These are phyloP conservation scores for Malus hybrid DNA, from an alignment of 331 rosid species.

Conservation along the genomic window DNA sequence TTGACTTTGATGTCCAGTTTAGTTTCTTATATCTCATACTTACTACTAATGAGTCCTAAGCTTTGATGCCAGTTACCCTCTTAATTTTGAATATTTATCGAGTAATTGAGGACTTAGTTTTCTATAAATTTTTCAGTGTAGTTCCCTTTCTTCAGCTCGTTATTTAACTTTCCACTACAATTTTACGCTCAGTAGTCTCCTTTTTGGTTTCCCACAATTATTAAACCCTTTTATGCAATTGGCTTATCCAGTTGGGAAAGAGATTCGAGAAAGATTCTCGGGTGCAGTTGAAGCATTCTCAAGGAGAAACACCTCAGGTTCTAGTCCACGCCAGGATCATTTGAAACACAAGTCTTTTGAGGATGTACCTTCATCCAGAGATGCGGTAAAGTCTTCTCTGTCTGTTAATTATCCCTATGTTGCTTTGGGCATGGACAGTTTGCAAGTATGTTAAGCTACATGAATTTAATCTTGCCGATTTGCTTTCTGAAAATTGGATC, in stretches of 20 bases:
- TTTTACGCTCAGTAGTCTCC: not conserved
- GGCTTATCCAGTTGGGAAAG: conserved; percentile 67
- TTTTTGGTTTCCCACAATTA: conserved; percentile 10
- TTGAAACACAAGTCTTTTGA: conserved; percentile 54
- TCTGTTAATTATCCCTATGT: not conserved
- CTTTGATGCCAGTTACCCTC: not conserved
- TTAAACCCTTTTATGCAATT: conserved; percentile 25
- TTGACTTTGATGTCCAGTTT: not conserved
- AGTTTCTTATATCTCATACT: not conserved
- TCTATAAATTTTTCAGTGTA: not conserved
- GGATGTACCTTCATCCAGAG: conserved; percentile 43
- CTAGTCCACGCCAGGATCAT: conserved; percentile 66
- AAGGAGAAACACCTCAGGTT: conserved; percentile 48
- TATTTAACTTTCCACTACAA: not conserved
- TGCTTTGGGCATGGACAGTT: not conserved
- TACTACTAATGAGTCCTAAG: not conserved
- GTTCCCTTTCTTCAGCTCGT: not conserved
- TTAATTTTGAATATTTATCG: not conserved
- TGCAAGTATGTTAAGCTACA: not conserved
- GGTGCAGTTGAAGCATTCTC: conserved; percentile 82
- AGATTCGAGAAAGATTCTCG: conserved; percentile 72
- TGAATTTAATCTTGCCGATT: not conserved
- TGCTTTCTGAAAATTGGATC: not conserved
- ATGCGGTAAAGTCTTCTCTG: conserved; percentile 45
- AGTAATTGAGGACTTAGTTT: not conserved